Evolutionary conservation across 1,284 basidiomycete genomes (phyloP).

Genomic region (Papiliotrema fonsecae): DNA sequence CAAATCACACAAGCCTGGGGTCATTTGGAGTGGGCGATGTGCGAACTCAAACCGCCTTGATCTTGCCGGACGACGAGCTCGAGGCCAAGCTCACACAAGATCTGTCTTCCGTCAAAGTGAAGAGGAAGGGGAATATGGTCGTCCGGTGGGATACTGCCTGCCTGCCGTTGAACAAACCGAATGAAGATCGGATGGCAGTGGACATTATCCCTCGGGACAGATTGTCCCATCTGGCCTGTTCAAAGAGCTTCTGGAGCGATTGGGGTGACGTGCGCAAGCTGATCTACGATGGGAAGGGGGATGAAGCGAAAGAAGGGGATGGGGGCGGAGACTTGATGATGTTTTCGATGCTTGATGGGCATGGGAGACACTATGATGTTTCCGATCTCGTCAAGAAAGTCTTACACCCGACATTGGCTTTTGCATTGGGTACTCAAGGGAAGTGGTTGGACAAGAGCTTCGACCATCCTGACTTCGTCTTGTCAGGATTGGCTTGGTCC

Average conservation of each 20-base stretch:
- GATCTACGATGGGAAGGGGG: too few species aligned
- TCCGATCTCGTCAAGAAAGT: conserved; percentile 76
- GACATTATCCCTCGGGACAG: conserved; percentile 58
- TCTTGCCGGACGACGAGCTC: too few species aligned
- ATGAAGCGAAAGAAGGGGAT: conserved; percentile 18
- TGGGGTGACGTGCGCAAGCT: too few species aligned
- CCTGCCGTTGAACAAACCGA: conserved; percentile 77
- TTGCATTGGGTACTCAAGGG: too few species aligned
- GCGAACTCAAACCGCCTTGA: too few species aligned
- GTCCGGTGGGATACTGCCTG: conserved; percentile 66
- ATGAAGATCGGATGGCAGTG: conserved; percentile 78
- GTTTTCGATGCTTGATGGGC: conserved; percentile 90
- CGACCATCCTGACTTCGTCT: too few species aligned
- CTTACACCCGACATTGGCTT: conserved; percentile 81
- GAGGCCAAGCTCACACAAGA: conserved; percentile 4
- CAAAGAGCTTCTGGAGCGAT: too few species aligned
- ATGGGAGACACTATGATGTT: conserved; percentile 70
- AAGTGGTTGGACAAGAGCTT: too few species aligned
- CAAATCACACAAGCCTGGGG: too few species aligned
- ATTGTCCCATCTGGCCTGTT: too few species aligned
- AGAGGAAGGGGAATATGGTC: conserved; percentile 35
- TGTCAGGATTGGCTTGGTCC: too few species aligned
- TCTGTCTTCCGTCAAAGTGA: neutral
- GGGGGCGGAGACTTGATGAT: conserved; percentile 67
- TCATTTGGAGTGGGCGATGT: too few species aligned